Conservation (phyloP, 108 stramenopile genomes). For the Nitzschia inconspicua region DNA sequence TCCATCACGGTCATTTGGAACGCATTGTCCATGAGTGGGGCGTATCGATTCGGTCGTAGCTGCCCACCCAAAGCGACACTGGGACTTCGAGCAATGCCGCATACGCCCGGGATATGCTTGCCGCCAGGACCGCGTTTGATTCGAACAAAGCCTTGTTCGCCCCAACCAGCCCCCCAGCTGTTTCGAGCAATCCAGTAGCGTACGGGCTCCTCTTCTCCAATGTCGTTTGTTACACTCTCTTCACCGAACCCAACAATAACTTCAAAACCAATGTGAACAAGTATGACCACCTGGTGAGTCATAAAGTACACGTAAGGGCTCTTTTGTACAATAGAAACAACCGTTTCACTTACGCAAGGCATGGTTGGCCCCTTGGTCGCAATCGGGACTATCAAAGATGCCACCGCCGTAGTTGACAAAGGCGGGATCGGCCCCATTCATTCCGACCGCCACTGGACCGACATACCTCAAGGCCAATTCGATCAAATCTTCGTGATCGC, state of each 20-base stretch:
- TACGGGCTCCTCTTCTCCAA: not conserved
- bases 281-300: constrained; percentile 39
- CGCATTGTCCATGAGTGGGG: not conserved
- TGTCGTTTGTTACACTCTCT: not conserved
- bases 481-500: constrained; percentile 66
- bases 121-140: constrained; percentile 48
- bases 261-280: not conserved
- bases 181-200: constrained; percentile 77
- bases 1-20: too few species aligned
- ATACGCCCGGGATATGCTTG: constrained; percentile 56
- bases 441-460: constrained; percentile 74
- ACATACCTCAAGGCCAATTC: constrained; percentile 65
- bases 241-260: constrained; percentile 18
- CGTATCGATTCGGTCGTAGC: constrained; percentile 11
- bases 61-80: constrained; percentile 67
- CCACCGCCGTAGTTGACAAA: constrained; percentile 67
- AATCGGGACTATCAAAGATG: constrained; percentile 44
- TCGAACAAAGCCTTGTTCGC: constrained; percentile 66
- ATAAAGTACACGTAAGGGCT: constrained; percentile 22
- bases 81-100: constrained; percentile 71
- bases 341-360: constrained; percentile 35
- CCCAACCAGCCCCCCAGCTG: constrained; percentile 69
- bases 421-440: constrained; percentile 59
- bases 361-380: constrained; percentile 64
- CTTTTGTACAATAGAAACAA: not conserved